Evolutionary conservation across 164 flowering plant genomes (phyloP), one percentile per base, ranked within the genome.

Genomic region (Taxillus chinensis): DNA sequence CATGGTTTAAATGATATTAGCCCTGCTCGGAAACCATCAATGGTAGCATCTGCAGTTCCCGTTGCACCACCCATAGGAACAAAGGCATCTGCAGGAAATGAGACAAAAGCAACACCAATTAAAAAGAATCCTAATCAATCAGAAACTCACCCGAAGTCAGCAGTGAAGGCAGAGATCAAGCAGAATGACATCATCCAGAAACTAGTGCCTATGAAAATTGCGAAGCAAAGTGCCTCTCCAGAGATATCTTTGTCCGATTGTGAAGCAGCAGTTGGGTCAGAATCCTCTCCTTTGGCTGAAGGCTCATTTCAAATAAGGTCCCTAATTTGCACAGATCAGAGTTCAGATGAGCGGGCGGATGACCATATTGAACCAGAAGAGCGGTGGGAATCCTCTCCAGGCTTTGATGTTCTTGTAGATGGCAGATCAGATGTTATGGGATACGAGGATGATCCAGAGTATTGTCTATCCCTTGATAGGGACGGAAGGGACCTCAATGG

Each of bases 401-500:
- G 89, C 4, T 80, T 87, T 71, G 95, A 87, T 74, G 91, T 88
- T 49, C 84, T 88, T 54, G 95, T 86, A 17, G 83, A 82, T 66
- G 76, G 73, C 62, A 70, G 72, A 55, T 68, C 77, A 7, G 84
- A 81, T 68, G 62, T 73, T 52, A 52, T 70, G 62, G 79, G 46
- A 45, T 72, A 59, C 65, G 77, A 75, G 69, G 83, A 79, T 50
- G 78, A 76, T 58, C 60, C 65, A 15, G 81, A 78, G 41, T 74
- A 81, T 51, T 16, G 69, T 46, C 49, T 61, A 14, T 72, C 56
- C 11, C 65, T 46, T 70, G 80, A 79, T 45, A 49, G 66, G 59
- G 84, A 74, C n/a, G 65, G 45, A 8, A 46, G 74, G 56, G 76
- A 67, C 41, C 67, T 71, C 27, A 62, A 66, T 60, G 52, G 70